These are phyloP conservation scores for Penicillium coprophilum DNA, from an alignment of 495 filamentous ascomycete genomes.

Conservation along the genomic window DNA sequence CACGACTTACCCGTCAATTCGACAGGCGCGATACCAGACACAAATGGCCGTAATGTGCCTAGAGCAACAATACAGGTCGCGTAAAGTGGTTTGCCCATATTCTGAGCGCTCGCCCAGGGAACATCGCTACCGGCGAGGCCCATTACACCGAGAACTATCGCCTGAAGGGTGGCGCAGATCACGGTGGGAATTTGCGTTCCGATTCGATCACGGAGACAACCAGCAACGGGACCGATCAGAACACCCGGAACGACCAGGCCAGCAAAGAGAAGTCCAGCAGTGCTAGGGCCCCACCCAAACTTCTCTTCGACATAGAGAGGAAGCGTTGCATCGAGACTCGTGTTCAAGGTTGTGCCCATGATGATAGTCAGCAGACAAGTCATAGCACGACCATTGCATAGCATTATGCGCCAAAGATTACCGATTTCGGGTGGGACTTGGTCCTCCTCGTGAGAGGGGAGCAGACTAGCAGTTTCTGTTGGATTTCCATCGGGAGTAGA, in stretches of 20 bases:
- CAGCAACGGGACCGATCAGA: conserved; percentile 14
- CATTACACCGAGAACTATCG: not conserved
- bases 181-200: conserved; percentile 8
- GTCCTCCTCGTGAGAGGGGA: not conserved
- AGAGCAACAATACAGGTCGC: conserved; percentile 1
- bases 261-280: conserved; percentile 12
- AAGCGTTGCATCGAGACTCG: conserved; percentile 14
- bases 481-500: not conserved
- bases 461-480: not conserved
- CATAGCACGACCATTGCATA: conserved; percentile 2
- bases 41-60: conserved; percentile 13
- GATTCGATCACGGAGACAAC: conserved; percentile 15
- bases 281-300: conserved; percentile 15
- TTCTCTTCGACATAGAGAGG: conserved; percentile 10
- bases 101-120: not conserved
- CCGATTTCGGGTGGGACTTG: not conserved
- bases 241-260: conserved; percentile 9
- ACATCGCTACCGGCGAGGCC: conserved; percentile 4
- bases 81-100: not conserved
- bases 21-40: conserved; percentile 6
- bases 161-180: not conserved
- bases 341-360: not conserved
- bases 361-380: not conserved
- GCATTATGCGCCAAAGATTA: not conserved
- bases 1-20: conserved; percentile 2